Evolutionary conservation across 257 asterid genomes (phyloP).

Genomic region (Forsythia suspensa): DNA sequence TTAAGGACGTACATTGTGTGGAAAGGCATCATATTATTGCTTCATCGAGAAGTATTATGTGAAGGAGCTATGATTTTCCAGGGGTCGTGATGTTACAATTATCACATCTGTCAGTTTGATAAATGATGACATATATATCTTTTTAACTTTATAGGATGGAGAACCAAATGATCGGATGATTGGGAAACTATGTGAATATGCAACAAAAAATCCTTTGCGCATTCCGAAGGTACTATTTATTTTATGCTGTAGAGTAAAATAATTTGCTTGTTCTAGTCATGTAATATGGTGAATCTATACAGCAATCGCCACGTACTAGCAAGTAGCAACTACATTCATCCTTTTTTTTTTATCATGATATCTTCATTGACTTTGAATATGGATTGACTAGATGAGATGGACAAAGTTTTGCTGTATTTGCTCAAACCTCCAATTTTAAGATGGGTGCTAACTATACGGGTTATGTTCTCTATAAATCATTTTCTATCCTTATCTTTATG

Average conservation of each 20-base stretch:
- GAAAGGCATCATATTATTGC: background rate
- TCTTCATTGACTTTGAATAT: no score
- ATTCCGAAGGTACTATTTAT: conserved; percentile 75
- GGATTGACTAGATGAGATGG: no score
- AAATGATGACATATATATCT: conserved; percentile 2
- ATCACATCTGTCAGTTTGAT: background rate
- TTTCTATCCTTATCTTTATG: background rate
- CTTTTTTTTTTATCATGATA: background rate
- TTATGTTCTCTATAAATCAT: background rate
- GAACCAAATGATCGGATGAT: conserved; percentile 91
- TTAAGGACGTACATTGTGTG: background rate
- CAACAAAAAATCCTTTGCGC: conserved; percentile 90
- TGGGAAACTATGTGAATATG: conserved; percentile 93
- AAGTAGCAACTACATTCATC: background rate
- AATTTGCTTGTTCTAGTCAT: conserved; percentile 2
- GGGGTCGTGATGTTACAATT: background rate
- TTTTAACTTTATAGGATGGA: conserved; percentile 62
- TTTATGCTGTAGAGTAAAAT: background rate
- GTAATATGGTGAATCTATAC: background rate
- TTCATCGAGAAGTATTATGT: background rate
- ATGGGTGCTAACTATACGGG: background rate
- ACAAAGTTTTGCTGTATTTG: no score
- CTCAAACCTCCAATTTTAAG: background rate
- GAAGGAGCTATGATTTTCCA: background rate
- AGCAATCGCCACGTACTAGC: background rate